phyloP scores from a whole-genome alignment of 2,329 filamentous ascomycete genomes.

The Colletotrichum abscissum region DNA sequence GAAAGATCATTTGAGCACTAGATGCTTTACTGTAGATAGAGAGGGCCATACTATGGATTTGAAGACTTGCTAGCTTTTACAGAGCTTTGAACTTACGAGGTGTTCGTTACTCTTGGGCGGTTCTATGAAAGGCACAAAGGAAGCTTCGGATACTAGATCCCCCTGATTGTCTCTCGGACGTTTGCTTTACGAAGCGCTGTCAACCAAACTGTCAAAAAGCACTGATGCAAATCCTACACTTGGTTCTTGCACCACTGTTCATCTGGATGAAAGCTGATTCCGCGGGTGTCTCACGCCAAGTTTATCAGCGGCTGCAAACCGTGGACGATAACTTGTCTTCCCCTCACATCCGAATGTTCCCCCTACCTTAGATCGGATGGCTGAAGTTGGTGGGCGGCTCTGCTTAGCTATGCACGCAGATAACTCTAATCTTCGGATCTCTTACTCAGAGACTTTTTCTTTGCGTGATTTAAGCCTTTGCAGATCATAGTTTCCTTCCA shows the following conservation, averaged over 20 bases:
- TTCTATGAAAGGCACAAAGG: neutral
- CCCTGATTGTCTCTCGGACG: neutral
- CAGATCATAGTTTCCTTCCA: neutral
- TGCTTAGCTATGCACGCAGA: neutral
- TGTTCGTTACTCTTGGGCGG: neutral
- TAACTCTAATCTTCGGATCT: neutral
- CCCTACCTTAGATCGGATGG: constrained; percentile 2
- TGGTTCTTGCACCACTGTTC: neutral
- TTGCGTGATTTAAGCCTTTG: neutral
- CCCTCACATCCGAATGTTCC: neutral
- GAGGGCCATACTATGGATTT: neutral
- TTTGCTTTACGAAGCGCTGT: no score
- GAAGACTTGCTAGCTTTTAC: neutral
- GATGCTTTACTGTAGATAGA: neutral
- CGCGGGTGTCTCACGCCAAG: neutral
- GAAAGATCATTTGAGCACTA: neutral
- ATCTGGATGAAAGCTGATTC: neutral
- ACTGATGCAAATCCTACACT: neutral
- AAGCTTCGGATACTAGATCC: neutral
- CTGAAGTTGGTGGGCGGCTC: neutral
- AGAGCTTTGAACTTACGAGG: neutral
- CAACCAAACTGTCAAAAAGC: neutral
- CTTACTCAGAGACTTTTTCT: neutral
- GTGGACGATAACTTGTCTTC: no score
- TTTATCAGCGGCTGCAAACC: neutral